phyloP scores from a whole-genome alignment of 495 filamentous ascomycete genomes.

The Penicillium dipodomyicola region DNA sequence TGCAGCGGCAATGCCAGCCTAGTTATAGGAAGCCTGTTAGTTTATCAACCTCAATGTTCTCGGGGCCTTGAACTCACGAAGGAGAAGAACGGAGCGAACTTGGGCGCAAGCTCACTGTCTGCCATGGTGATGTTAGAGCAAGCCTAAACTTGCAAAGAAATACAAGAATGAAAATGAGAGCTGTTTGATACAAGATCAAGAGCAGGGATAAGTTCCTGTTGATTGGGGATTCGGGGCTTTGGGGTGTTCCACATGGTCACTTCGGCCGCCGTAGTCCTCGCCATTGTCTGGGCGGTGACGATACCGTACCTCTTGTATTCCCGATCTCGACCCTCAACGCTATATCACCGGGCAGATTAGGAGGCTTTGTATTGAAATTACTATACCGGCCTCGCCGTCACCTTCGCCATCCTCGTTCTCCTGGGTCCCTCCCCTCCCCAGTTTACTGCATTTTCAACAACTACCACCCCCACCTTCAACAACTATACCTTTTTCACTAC shows the following conservation, averaged over 20 bases:
- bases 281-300: constrained; percentile 19
- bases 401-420: constrained; percentile 23
- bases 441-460: constrained; percentile 28
- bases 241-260: constrained; percentile 23
- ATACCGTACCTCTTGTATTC: constrained; percentile 18
- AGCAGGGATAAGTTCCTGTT: constrained; percentile 6
- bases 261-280: constrained; percentile 27
- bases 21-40: constrained; percentile 34
- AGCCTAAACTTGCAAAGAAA: not conserved
- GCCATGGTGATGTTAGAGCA: constrained; percentile 50
- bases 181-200: constrained; percentile 8
- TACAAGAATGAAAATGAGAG: constrained; percentile 5
- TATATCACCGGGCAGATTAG: not conserved
- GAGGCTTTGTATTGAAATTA: constrained; percentile 18
- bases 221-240: constrained; percentile 12
- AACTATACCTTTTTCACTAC: constrained; percentile 12
- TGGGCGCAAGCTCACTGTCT: constrained; percentile 69
- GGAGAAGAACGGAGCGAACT: constrained; percentile 96
- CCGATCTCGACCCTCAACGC: no score
- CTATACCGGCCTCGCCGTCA: constrained; percentile 28
- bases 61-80: constrained; percentile 62
- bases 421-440: constrained; percentile 18
- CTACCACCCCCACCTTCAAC: constrained; percentile 13
- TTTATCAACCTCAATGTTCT: constrained; percentile 23
- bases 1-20: constrained; percentile 87